Evolutionary conservation across 1,139 yeast species (phyloP), one percentile per base, ranked within the genome.

Genomic region (Suhomyces ambrosiae): DNA sequence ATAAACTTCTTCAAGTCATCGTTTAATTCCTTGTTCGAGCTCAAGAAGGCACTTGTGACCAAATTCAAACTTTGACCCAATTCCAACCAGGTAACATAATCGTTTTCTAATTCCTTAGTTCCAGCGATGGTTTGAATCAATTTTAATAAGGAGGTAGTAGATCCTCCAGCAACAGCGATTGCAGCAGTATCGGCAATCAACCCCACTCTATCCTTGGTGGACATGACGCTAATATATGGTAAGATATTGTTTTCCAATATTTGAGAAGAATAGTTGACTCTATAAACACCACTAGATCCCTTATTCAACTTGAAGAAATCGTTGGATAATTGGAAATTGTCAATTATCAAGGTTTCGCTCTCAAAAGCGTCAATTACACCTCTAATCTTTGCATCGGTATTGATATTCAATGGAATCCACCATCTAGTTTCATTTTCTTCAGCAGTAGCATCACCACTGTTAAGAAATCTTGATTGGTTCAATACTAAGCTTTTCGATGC

Each of bases 381-480:
- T 27, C 41, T 29, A 17, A 33, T 15, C 1, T 38, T 35, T 10
- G 40, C 32, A 16, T 42, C 47, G 6, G 44, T 30, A 2, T 41
- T 64, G 28, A 78, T 58, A 45, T 71, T 71, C 42, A 82, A 65
- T 4, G 94, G 94, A 38, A 84, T 65, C 87, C 89, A 84, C 94
- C 94, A 86, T 13, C 61, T 46, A n/a, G 82, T 75, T 24, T 41
- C 37, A 42, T 56, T 47, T 27, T 58, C 62, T 45, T 80, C 89
- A 4, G 78, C 79, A 54, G 74, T 77, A 43, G 79, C 89, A 58
- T 86, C 95, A 37, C 90, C 95, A 38, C 92, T 79, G 38, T 80
- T 75, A 53, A 87, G 72, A 66, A 82, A 87, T 55, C 96, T 78
- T 56, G 85, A 74, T 66, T 87, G 95, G 33, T 69, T 71, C 39